These are phyloP conservation scores for Pseudocercospora cruenta DNA, from an alignment of 2,329 filamentous ascomycete species.

Conservation along the genomic window DNA sequence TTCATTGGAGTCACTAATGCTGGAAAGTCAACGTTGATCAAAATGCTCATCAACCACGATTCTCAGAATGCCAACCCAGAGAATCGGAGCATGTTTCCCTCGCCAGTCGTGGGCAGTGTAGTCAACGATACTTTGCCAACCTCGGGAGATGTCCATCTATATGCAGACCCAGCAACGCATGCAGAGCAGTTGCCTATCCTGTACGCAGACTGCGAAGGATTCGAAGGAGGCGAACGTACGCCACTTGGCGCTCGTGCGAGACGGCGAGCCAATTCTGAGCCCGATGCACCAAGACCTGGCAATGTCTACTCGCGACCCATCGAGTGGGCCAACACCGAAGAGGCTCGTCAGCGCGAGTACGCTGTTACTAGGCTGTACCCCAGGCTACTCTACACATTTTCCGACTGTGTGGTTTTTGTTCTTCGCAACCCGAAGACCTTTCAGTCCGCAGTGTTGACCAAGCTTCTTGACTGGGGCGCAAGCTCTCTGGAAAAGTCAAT, in stretches of 20 bases:
- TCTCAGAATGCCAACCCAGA: conserved; percentile 33
- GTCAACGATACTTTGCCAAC: conserved; percentile 49
- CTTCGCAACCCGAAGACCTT: conserved; percentile 45
- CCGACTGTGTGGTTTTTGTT: conserved; percentile 50
- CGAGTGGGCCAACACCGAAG: conserved; percentile 39
- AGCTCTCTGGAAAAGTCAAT: conserved; percentile 57
- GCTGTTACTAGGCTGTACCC: conserved; percentile 47
- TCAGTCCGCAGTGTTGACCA: conserved; percentile 40
- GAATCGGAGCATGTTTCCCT: conserved; percentile 40
- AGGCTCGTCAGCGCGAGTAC: conserved; percentile 41
- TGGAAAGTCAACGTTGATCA: conserved; percentile 57
- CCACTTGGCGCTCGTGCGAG: conserved; percentile 40
- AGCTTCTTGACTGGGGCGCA: conserved; percentile 56
- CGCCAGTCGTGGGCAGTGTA: conserved; percentile 51
- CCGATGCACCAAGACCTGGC: conserved; percentile 16
- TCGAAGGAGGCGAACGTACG: conserved; percentile 53
- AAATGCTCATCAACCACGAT: conserved; percentile 51
- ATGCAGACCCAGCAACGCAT: conserved; percentile 52
- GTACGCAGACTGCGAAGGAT: conserved; percentile 58
- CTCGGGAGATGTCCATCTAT: conserved; percentile 58
- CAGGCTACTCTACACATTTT: conserved; percentile 49
- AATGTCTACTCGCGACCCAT: conserved; percentile 34
- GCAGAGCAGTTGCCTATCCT: conserved; percentile 48
- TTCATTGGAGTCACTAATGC: conserved; percentile 44
- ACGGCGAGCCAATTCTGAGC: conserved; percentile 24